Conservation (phyloP, 352 stramenopile genomes). For the Globisporangium mamillatum region DNA sequence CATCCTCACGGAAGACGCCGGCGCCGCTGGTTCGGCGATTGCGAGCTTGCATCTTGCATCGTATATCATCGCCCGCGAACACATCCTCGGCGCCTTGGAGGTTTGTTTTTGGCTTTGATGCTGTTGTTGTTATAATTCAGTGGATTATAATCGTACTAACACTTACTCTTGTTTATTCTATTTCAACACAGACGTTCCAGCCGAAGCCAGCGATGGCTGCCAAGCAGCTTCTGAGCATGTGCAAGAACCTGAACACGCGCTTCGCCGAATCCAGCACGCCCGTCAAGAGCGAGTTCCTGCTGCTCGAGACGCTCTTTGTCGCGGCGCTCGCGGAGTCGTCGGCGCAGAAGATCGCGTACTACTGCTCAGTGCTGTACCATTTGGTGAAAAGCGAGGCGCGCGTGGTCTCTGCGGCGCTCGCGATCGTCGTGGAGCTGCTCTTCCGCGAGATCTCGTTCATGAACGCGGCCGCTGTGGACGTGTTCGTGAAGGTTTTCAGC, state of each 20-base stretch:
- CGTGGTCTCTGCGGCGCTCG: constrained; percentile 63
- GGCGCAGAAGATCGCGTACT: constrained; percentile 50
- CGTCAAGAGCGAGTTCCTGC: constrained; percentile 75
- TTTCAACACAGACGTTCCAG: constrained; percentile 39
- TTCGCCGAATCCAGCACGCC: constrained; percentile 45
- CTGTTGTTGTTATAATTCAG: not conserved
- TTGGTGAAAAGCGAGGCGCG: constrained; percentile 73
- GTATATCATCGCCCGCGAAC: constrained; percentile 57
- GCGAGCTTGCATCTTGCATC: constrained; percentile 64
- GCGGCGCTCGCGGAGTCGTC: constrained; percentile 49
- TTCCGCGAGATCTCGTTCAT: constrained; percentile 81
- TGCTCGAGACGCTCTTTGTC: constrained; percentile 73
- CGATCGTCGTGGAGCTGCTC: constrained; percentile 81
- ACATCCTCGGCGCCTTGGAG: constrained; percentile 57
- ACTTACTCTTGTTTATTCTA: not conserved
- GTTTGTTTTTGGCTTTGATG: constrained; percentile 13
- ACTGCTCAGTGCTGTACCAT: constrained; percentile 72
- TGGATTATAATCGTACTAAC: not conserved
- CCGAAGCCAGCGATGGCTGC: constrained; percentile 69
- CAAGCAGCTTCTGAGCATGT: constrained; percentile 64
- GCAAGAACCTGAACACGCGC: constrained; percentile 55
- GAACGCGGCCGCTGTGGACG: constrained; percentile 48
- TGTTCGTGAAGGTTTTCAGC: constrained; percentile 80
- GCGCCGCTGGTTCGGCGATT: constrained; percentile 56
- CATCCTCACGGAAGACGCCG: constrained; percentile 72